phyloP scores from a whole-genome alignment of 1,284 basidiomycete genomes.

The Kwoniella shivajii region DNA sequence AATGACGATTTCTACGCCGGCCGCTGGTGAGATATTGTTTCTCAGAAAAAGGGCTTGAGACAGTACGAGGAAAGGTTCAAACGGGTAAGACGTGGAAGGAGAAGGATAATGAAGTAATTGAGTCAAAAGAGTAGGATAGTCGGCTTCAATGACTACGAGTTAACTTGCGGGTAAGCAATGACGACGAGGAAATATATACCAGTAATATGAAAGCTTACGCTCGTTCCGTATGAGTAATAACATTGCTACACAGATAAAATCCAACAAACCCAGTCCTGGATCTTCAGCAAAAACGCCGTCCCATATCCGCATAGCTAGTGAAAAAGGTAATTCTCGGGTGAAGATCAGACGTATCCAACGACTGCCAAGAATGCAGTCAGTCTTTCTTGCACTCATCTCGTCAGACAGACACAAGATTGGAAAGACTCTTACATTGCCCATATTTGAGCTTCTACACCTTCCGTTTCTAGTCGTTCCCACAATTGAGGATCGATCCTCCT shows the following conservation, averaged over 20 bases:
- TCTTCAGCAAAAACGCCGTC: constrained; percentile 87
- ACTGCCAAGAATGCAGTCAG: constrained; percentile 54
- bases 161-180: constrained; percentile 84
- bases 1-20: constrained; percentile 71
- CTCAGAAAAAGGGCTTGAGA: constrained; percentile 78
- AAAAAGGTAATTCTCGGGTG: constrained; percentile 75
- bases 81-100: constrained; percentile 52
- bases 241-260: constrained; percentile 89
- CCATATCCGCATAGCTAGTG: constrained; percentile 79
- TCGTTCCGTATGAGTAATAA: constrained; percentile 85
- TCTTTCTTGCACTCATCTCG: neutral
- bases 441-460: constrained; percentile 87
- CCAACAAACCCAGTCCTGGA: constrained; percentile 66
- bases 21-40: constrained; percentile 69
- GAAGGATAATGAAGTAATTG: constrained; percentile 78
- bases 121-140: constrained; percentile 81
- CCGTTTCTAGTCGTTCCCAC: constrained; percentile 70
- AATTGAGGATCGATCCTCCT: constrained; percentile 79
- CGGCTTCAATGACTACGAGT: constrained; percentile 71
- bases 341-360: constrained; percentile 89
- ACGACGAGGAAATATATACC: constrained; percentile 89
- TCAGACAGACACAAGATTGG: too few relatives aligned
- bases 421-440: constrained; percentile 90
- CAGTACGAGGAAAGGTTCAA: constrained; percentile 64
- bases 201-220: constrained; percentile 63